These are phyloP conservation scores for Penicillium psychrofluorescens DNA, from an alignment of 495 filamentous ascomycete genomes.

Conservation along the genomic window DNA sequence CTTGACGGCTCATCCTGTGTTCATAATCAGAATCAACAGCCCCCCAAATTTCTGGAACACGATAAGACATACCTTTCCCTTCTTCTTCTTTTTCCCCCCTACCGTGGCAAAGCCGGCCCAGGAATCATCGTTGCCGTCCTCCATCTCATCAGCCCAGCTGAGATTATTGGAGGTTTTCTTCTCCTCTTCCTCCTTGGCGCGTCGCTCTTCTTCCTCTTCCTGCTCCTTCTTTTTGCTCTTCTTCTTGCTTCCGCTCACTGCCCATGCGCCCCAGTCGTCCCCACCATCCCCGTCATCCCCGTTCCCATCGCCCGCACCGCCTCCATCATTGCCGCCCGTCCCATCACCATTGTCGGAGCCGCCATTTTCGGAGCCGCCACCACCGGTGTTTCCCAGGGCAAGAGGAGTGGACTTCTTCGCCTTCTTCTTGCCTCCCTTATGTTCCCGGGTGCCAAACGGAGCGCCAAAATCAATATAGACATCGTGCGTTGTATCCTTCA, in stretches of 20 bases:
- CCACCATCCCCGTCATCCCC: conserved; percentile 22
- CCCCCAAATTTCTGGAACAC: not conserved
- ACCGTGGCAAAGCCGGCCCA: conserved; percentile 29
- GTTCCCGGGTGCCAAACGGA: conserved; percentile 40
- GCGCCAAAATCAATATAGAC: conserved; percentile 47
- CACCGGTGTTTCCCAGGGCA: conserved; percentile 13
- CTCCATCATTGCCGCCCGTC: conserved; percentile 25
- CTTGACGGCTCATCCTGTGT: conserved; percentile 20
- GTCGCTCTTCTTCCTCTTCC: conserved; percentile 27
- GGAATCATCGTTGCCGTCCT: conserved; percentile 18
- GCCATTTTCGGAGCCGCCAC: conserved; percentile 15
- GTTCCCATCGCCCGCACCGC: conserved; percentile 14
- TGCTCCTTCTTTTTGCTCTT: conserved; percentile 31
- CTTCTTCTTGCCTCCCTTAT: conserved; percentile 30
- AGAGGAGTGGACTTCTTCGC: conserved; percentile 28
- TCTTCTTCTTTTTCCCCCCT: conserved; percentile 36
- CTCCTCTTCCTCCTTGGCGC: conserved; percentile 30
- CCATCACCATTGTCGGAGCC: conserved; percentile 17
- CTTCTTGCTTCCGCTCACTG: conserved; percentile 32
- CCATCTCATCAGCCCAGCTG: conserved; percentile 38
- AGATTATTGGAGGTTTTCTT: conserved; percentile 28
- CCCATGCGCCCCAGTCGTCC: conserved; percentile 37
- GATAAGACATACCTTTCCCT: conserved; percentile 34
- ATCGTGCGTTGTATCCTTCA: conserved; percentile 22
- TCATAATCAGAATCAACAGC: not conserved